Evolutionary conservation across 1,284 basidiomycete genomes (phyloP).

Genomic region (Melampsora occidentalis): DNA sequence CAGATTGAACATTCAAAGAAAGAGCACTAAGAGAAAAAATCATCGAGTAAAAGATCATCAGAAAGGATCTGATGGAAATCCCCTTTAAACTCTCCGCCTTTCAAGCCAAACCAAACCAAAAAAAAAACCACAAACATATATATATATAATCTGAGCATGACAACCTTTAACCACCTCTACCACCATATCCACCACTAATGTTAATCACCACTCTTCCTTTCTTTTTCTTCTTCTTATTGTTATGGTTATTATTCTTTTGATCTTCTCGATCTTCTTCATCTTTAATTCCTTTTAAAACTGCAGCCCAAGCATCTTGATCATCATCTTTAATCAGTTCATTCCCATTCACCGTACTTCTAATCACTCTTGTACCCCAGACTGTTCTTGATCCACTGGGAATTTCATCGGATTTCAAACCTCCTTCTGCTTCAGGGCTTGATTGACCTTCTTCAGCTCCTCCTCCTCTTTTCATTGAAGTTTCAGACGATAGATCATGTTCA

Average conservation of each 20-base stretch:
- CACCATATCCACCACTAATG: conserved; percentile 4
- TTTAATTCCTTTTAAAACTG: background rate
- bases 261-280: background rate
- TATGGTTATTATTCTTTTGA: background rate
- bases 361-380: conserved; percentile 30
- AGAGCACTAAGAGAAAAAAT: too few relatives aligned
- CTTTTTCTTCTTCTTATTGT: conserved; percentile 13
- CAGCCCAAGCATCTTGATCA: background rate
- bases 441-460: background rate
- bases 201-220: conserved; percentile 2
- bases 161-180: background rate
- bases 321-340: background rate
- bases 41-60: too few relatives aligned
- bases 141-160: too few relatives aligned
- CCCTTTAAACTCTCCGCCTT: too few relatives aligned
- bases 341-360: background rate
- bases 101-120: too few relatives aligned
- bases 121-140: too few relatives aligned
- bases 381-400: conserved; percentile 37
- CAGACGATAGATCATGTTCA: background rate
- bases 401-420: background rate
- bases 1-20: too few relatives aligned
- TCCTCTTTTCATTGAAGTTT: background rate
- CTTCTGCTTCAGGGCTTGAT: background rate
- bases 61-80: too few relatives aligned